phyloP scores from a whole-genome alignment of 192 early-diverging fungal genomes.

The Backusella psychrophila region DNA sequence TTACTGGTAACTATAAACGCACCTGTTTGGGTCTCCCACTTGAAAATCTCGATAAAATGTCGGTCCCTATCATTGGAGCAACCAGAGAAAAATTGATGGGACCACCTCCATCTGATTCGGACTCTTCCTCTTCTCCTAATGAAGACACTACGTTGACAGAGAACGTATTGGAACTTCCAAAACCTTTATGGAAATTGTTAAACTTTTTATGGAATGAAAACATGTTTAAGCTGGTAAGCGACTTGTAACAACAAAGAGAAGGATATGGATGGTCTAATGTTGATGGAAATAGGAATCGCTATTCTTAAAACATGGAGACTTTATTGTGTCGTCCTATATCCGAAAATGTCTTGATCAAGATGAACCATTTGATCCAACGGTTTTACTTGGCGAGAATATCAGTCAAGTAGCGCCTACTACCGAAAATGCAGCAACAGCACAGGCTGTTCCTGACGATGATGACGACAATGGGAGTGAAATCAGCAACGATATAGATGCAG shows the following conservation, averaged over 20 bases:
- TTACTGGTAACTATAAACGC: constrained; percentile 66
- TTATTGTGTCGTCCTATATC: constrained; percentile 58
- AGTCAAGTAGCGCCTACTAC: neutral
- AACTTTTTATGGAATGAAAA: constrained; percentile 66
- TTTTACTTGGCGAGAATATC: constrained; percentile 29
- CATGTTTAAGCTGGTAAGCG: constrained; percentile 59
- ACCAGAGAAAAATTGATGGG: neutral
- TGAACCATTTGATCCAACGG: constrained; percentile 56
- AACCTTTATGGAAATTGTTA: constrained; percentile 58
- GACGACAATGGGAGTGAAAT: neutral
- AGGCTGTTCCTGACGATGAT: neutral
- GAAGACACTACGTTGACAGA: neutral
- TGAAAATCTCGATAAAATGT: constrained; percentile 61
- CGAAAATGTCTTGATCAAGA: constrained; percentile 82
- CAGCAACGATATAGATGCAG: neutral
- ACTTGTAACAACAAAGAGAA: neutral
- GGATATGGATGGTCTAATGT: constrained; percentile 22
- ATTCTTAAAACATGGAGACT: constrained; percentile 65
- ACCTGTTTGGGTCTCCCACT: constrained; percentile 77
- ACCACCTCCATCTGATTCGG: neutral
- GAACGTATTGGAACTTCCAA: neutral
- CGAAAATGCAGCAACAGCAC: neutral
- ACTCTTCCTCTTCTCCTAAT: neutral
- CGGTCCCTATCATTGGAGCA: constrained; percentile 44
- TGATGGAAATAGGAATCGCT: constrained; percentile 53